A percentile compares a stretch with the other conserved stretches of the same genome.
These are phyloP conservation scores for Pseudophaeomoniella oleicola DNA, from an alignment of 2,329 filamentous ascomycete species.

Conservation along the genomic window DNA sequence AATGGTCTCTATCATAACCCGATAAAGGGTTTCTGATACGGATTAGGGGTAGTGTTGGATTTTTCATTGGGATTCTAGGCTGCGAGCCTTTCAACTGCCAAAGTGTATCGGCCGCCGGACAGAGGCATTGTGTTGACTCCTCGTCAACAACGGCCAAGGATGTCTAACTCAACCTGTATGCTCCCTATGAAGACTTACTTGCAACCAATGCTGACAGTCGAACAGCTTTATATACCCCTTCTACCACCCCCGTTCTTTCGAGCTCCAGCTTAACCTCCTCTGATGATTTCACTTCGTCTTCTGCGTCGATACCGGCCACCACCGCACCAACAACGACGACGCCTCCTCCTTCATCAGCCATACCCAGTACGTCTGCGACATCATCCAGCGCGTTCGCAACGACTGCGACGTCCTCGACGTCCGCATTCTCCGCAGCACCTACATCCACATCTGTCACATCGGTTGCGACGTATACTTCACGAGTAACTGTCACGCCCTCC, in stretches of 20 bases:
- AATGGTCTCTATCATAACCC: too few species aligned
- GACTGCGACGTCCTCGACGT: not conserved
- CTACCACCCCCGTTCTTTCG: not conserved
- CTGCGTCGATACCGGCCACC: not conserved
- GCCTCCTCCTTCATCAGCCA: not conserved
- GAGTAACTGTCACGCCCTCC: constrained; percentile 9
- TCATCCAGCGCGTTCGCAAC: not conserved
- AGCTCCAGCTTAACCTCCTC: not conserved
- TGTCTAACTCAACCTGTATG: too few species aligned
- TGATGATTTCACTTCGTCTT: not conserved
- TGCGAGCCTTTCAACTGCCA: too few species aligned
- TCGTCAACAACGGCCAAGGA: too few species aligned
- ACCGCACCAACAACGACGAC: constrained; percentile 1
- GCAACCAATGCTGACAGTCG: too few species aligned
- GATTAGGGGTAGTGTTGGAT: too few species aligned
- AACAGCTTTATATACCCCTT: too few species aligned
- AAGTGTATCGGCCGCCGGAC: too few species aligned
- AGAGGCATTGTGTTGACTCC: too few species aligned
- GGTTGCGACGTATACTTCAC: constrained; percentile 1
- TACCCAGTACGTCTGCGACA: not conserved
- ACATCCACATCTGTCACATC: not conserved
- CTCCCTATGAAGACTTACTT: too few species aligned
- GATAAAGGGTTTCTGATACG: too few species aligned
- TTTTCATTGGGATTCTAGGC: too few species aligned
- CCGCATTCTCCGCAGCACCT: not conserved